phyloP scores from a whole-genome alignment of 2,329 filamentous ascomycete species.

The Metarhizium brunneum region DNA sequence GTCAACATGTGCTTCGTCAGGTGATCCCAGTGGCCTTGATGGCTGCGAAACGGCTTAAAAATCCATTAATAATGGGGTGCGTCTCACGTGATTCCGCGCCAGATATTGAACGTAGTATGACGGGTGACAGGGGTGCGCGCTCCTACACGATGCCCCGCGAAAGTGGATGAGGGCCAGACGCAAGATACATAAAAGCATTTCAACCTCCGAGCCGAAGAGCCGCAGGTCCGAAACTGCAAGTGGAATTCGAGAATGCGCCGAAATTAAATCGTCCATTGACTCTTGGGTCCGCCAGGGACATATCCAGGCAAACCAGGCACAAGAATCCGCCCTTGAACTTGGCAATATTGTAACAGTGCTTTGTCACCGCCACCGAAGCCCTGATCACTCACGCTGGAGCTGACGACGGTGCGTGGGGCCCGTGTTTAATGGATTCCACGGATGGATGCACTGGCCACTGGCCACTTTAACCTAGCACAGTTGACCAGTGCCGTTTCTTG shows the following conservation, averaged over 20 bases:
- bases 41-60: too few relatives aligned
- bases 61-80: slow-evolving; percentile 5
- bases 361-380: neutral
- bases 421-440: slow-evolving; percentile 18
- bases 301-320: neutral
- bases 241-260: neutral
- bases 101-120: neutral
- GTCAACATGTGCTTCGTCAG: neutral
- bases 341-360: neutral
- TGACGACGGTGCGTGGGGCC: slow-evolving; percentile 7
- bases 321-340: slow-evolving; percentile 5
- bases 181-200: neutral
- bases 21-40: neutral
- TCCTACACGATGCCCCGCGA: slow-evolving; percentile 2
- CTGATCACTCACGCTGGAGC: neutral
- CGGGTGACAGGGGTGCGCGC: slow-evolving; percentile 1
- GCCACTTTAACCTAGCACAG: too few relatives aligned
- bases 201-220: slow-evolving; percentile 1
- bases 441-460: neutral
- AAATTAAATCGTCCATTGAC: neutral
- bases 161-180: neutral
- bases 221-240: neutral
- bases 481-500: slow-evolving; percentile 6
- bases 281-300: neutral
- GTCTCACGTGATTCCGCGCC: slow-evolving; percentile 15